Evolutionary conservation across 176 grass and related monocot genomes (phyloP).

Genomic region (Echinochloa phyllopogon): DNA sequence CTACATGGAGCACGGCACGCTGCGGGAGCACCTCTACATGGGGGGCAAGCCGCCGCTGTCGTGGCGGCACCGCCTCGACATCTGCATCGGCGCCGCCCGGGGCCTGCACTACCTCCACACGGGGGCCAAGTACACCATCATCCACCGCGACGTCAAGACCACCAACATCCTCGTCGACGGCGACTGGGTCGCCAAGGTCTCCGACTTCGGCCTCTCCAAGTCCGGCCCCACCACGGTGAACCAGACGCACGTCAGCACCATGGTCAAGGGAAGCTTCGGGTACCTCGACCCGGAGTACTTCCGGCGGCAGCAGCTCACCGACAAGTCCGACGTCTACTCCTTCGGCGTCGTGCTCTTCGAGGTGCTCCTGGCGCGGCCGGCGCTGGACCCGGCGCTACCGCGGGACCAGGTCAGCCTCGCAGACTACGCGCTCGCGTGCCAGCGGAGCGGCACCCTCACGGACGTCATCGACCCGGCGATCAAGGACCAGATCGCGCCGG

Average conservation of each 20-base stretch:
- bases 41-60: constrained; percentile 63
- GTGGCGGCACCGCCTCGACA: constrained; percentile 78
- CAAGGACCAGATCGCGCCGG: constrained; percentile 58
- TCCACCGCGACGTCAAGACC: constrained; percentile 94
- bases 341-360: constrained; percentile 92
- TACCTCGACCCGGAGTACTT: constrained; percentile 95
- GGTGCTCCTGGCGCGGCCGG: constrained; percentile 70
- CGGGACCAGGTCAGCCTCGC: constrained; percentile 60
- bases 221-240: constrained; percentile 68
- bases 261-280: constrained; percentile 94
- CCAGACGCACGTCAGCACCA: constrained; percentile 86
- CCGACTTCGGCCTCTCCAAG: constrained; percentile 90
- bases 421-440: constrained; percentile 55
- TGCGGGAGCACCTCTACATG: constrained; percentile 88
- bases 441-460: constrained; percentile 34
- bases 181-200: constrained; percentile 87
- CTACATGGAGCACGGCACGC: constrained; percentile 84
- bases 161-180: constrained; percentile 90
- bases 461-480: constrained; percentile 49
- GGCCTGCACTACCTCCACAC: constrained; percentile 94
- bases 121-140: constrained; percentile 91
- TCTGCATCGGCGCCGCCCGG: constrained; percentile 82
- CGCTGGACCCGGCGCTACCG: constrained; percentile 47
- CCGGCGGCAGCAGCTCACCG: constrained; percentile 83
- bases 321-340: constrained; percentile 91